Evolutionary conservation across 2,329 filamentous ascomycete genomes (phyloP), one percentile per base, ranked within the genome.

Genomic region (Chrysoporthe cubensis): DNA sequence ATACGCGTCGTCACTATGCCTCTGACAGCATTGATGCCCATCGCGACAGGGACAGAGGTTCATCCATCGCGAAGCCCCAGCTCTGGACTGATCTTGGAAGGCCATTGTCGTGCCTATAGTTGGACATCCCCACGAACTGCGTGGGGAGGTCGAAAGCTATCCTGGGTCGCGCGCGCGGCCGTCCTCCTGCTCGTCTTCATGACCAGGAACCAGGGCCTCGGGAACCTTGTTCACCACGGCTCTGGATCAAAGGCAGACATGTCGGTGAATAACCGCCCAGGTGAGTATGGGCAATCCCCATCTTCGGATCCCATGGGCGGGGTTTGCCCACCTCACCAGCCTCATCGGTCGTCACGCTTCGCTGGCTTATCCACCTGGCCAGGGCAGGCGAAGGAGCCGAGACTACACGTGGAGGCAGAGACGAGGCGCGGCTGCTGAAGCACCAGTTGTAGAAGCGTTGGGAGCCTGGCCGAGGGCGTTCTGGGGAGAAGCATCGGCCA

Each of bases 111-210:
- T 60, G 18, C 26, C 21, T 4, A 43, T 18, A 62, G 16, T 2
- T 52, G 34, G 32, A 21, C 9, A 9, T 13, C 13, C 13, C n/a
- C 16, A 18, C 54, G 1, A 57, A n/a, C 5, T 57, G 6, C 32
- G 18, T 40, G 16, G 14, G 40, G 7, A 13, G n/a, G 43, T 40
- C 44, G 18, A 62, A 50, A 13, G 57, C 64, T 69, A 69, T 66
- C 66, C 67, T 66, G 63, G 40, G 59, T 61, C 43, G 63, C 62
- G 48, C 32, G 40, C 14, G 59, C n/a, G 65, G 34, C 7, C 21
- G 3, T 21, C 4, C 37, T 48, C 26, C 43, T 14, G 54, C 34
- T 40, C 44, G 57, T 4, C 4, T 42, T 61, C 42, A 42, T 44
- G 42, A 42, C 32, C 21, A 16, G 34, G 14, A 46, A 18, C 57